A percentile compares a stretch with the other conserved stretches of the same genome.
Conservation (phyloP, 78 protist species). For the Speleostelium caveatum region DNA sequence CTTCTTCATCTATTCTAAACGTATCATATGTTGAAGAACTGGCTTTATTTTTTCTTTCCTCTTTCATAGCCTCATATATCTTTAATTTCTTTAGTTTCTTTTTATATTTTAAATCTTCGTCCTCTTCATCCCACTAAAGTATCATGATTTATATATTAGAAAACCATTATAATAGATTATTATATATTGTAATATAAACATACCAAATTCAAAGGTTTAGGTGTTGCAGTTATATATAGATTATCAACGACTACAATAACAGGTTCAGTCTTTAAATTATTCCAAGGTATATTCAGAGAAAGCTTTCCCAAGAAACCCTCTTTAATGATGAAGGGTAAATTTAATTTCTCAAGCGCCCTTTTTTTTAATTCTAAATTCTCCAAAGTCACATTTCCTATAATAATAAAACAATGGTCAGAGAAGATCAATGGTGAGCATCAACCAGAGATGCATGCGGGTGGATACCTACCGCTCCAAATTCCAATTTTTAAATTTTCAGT, state of each 20-base stretch:
- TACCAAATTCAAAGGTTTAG: slow-evolving; percentile 45
- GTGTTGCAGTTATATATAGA: slow-evolving; percentile 48
- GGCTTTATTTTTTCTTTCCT: slow-evolving; percentile 22
- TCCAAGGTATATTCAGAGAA: slow-evolving; percentile 80
- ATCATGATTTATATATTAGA: neutral
- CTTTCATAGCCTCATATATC: slow-evolving; percentile 62
- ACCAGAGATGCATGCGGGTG: neutral
- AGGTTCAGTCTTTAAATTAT: slow-evolving; percentile 77
- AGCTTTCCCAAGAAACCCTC: slow-evolving; percentile 74
- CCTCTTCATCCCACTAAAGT: slow-evolving; percentile 68
- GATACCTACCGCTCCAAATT: slow-evolving; percentile 61
- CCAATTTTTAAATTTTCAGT: slow-evolving; percentile 76
- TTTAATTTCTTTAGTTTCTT: slow-evolving; percentile 43
- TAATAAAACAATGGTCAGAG: neutral
- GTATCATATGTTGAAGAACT: neutral
- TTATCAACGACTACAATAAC: slow-evolving; percentile 50
- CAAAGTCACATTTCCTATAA: slow-evolving; percentile 52
- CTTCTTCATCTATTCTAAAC: neutral
- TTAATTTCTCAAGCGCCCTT: slow-evolving; percentile 64
- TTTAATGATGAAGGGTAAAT: slow-evolving; percentile 64
- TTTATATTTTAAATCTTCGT: slow-evolving; percentile 19
- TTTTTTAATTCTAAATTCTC: slow-evolving; percentile 69
- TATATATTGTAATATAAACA: neutral
- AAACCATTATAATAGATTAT: neutral
- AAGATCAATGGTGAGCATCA: neutral